Percentiles rank a stretch among this genome's conserved stretches.
Evolutionary conservation across 108 stramenopile genomes (phyloP).

Genomic region (Pelagomonas calceolata): DNA sequence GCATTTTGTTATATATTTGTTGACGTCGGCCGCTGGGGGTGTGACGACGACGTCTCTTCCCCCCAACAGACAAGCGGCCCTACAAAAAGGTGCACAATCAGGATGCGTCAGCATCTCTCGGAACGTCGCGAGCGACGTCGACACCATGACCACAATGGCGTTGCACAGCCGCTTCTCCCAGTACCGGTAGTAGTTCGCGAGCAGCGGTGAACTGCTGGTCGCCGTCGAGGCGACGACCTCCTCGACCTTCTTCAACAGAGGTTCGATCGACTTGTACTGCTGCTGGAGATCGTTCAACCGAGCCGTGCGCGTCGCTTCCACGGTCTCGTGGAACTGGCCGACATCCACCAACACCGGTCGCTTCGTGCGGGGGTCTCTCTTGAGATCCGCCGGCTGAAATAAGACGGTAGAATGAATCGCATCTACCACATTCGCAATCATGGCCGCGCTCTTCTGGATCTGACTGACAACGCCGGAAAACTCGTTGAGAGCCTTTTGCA

Average conservation of each 20-base stretch:
- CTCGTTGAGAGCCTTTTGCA: conserved; percentile 39
- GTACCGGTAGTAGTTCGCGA: conserved; percentile 48
- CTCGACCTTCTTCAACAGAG: conserved; percentile 49
- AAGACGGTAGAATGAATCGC: conserved; percentile 39
- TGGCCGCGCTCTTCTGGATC: conserved; percentile 44
- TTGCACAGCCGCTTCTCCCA: conserved; percentile 62
- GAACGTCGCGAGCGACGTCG: conserved; percentile 45
- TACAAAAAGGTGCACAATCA: conserved; percentile 35
- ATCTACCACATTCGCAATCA: conserved; percentile 43
- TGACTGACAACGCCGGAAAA: conserved; percentile 41
- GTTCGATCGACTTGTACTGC: conserved; percentile 45
- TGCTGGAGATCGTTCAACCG: conserved; percentile 38
- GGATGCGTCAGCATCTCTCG: conserved; percentile 35
- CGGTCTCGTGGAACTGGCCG: conserved; percentile 40
- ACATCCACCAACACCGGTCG: conserved; percentile 22
- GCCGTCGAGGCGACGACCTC: conserved; percentile 41
- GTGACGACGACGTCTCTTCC: conserved; percentile 45
- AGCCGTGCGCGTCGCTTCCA: conserved; percentile 39
- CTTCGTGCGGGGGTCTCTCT: conserved; percentile 11
- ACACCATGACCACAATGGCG: conserved; percentile 48
- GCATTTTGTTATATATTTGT: conserved; percentile 40
- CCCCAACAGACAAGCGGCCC: conserved; percentile 35
- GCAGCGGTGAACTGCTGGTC: conserved; percentile 30
- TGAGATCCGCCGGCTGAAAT: conserved; percentile 23
- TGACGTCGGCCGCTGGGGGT: conserved; percentile 41